Conservation (phyloP, 2,329 filamentous ascomycete genomes). For the Cladosporium sp. region DNA sequence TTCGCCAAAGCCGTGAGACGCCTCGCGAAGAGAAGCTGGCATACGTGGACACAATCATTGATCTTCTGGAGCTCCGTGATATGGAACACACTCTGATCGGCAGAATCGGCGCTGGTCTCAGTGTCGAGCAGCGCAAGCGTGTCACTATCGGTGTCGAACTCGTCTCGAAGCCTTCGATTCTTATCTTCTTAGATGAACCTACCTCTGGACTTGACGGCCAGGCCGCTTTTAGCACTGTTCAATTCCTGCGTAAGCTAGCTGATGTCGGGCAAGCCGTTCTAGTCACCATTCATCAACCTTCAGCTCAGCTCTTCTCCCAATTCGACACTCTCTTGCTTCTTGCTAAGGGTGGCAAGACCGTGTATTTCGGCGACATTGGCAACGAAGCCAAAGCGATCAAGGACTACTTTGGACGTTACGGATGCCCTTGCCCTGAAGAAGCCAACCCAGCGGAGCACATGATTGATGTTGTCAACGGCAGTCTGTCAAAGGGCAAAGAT, state of each 20-base stretch:
- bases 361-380: slow-evolving; percentile 61
- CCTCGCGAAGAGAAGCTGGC: slow-evolving; percentile 59
- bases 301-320: slow-evolving; percentile 60
- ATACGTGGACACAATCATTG: slow-evolving; percentile 62
- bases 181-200: slow-evolving; percentile 63
- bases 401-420: slow-evolving; percentile 51
- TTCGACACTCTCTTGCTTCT: slow-evolving; percentile 65
- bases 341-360: slow-evolving; percentile 60
- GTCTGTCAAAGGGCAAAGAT: slow-evolving; percentile 41
- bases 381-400: slow-evolving; percentile 38
- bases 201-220: slow-evolving; percentile 58
- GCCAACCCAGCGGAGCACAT: slow-evolving; percentile 54
- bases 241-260: slow-evolving; percentile 63
- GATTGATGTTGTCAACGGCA: slow-evolving; percentile 45
- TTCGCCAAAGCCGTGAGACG: slow-evolving; percentile 58
- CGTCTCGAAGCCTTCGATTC: slow-evolving; percentile 54
- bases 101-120: slow-evolving; percentile 50
- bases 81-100: slow-evolving; percentile 65
- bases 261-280: slow-evolving; percentile 64
- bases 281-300: slow-evolving; percentile 68
- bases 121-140: slow-evolving; percentile 53
- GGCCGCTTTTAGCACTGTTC: slow-evolving; percentile 62
- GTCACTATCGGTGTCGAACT: slow-evolving; percentile 56
- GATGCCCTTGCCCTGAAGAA: slow-evolving; percentile 47
- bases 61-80: slow-evolving; percentile 62